These are phyloP conservation scores for Aspergillus costaricaensis DNA, from an alignment of 2,329 filamentous ascomycete species.

Conservation along the genomic window DNA sequence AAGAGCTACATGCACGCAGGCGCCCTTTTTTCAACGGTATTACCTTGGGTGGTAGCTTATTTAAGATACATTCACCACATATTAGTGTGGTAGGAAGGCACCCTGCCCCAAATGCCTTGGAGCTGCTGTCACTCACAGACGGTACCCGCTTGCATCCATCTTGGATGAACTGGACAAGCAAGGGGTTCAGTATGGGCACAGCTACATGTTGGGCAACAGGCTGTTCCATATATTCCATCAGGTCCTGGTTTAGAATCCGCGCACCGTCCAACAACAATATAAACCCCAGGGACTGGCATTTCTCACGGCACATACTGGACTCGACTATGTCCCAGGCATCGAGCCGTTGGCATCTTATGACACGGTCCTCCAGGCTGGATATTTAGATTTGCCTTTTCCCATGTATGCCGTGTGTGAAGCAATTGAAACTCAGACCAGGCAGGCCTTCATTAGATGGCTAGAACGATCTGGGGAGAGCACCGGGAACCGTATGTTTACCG, in stretches of 20 bases:
- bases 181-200: neutral
- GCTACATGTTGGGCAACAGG: neutral
- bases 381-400: accelerated
- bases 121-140: neutral
- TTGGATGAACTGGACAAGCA: constrained; percentile 5
- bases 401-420: neutral
- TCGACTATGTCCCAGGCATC: too few relatives aligned
- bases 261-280: too few relatives aligned
- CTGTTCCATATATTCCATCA: constrained; percentile 6
- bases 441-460: constrained; percentile 5
- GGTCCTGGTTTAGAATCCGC: too few relatives aligned
- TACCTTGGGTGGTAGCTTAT: neutral
- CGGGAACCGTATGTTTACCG: constrained; percentile 10
- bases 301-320: too few relatives aligned
- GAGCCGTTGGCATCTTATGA: too few relatives aligned
- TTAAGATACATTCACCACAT: neutral
- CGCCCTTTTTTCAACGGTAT: neutral
- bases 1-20: constrained; percentile 9
- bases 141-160: neutral
- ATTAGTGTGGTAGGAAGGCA: neutral
- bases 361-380: too few relatives aligned
- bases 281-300: too few relatives aligned
- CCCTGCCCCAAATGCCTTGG: neutral
- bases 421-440: neutral
- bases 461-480: neutral